Percentiles rank a stretch among this genome's conserved stretches.
Conservation (phyloP, 116 monocot genomes). For the Thalassia testudinum region DNA sequence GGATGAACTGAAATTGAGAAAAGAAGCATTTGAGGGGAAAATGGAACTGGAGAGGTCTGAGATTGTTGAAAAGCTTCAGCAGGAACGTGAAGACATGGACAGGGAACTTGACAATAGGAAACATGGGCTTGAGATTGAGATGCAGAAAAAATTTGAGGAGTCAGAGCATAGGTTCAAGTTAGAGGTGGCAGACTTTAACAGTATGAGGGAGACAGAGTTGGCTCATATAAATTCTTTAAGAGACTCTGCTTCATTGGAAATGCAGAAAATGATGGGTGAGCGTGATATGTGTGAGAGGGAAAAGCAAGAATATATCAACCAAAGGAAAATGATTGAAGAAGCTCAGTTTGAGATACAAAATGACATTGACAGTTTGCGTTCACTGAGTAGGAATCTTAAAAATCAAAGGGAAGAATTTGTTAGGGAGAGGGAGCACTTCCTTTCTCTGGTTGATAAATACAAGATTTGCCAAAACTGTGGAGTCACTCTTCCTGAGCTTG, state of each 20-base stretch:
- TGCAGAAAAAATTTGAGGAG: slow-evolving; percentile 43
- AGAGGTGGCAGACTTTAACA: slow-evolving; percentile 51
- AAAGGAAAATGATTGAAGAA: slow-evolving; percentile 41
- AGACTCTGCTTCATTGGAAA: slow-evolving; percentile 35
- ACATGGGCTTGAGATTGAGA: slow-evolving; percentile 73
- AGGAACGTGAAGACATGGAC: slow-evolving; percentile 46
- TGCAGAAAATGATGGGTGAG: slow-evolving; percentile 44
- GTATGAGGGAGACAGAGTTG: slow-evolving; percentile 32
- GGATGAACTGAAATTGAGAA: slow-evolving; percentile 48
- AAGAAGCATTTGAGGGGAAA: slow-evolving; percentile 57
- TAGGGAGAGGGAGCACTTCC: slow-evolving; percentile 49
- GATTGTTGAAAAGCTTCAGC: slow-evolving; percentile 38
- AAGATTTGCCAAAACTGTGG: slow-evolving; percentile 71
- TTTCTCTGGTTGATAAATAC: slow-evolving; percentile 39
- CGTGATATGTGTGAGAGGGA: slow-evolving; percentile 47
- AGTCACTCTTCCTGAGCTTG: slow-evolving; percentile 31
- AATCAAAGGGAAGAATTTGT: slow-evolving; percentile 56
- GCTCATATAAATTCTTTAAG: slow-evolving; percentile 32
- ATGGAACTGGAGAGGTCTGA: slow-evolving; percentile 47
- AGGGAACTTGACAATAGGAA: slow-evolving; percentile 45
- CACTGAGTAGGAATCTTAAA: slow-evolving; percentile 65
- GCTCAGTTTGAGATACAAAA: slow-evolving; percentile 63
- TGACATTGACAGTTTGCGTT: slow-evolving; percentile 58
- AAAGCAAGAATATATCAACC: slow-evolving; percentile 25
- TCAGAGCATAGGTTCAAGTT: slow-evolving; percentile 37